These are phyloP conservation scores for Mycena rebaudengoi DNA, from an alignment of 768 basidiomycete genomes.

Conservation along the genomic window DNA sequence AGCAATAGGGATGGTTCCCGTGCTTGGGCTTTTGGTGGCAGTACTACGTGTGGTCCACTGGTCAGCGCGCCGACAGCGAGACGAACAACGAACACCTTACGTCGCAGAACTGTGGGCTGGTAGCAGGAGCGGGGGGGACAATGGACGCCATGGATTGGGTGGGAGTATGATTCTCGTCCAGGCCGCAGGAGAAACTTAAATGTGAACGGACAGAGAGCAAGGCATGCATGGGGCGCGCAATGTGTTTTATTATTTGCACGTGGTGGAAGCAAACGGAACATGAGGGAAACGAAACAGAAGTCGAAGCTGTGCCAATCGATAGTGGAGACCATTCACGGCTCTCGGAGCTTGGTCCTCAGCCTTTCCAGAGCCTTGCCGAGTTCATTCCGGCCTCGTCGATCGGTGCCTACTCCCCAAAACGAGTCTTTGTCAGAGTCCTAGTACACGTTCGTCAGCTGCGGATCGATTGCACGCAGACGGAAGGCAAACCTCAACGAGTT, in stretches of 20 bases:
- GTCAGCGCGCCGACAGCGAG: conserved; percentile 8
- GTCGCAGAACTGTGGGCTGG: conserved; percentile 52
- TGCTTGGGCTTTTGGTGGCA: conserved; percentile 61
- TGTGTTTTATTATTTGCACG: conserved; percentile 25
- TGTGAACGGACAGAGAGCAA: conserved; percentile 17
- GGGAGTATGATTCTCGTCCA: conserved; percentile 4
- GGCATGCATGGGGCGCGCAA: conserved; percentile 11
- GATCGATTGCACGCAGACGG: neutral
- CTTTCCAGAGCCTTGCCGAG: conserved; percentile 76
- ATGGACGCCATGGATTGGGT: conserved; percentile 38
- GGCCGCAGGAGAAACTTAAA: conserved; percentile 20
- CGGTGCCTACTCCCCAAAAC: conserved; percentile 81
- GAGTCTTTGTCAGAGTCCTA: conserved; percentile 82
- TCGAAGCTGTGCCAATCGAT: conserved; percentile 14
- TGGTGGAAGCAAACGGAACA: conserved; percentile 22
- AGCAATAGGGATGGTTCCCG: conserved; percentile 55
- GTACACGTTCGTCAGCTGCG: conserved; percentile 2
- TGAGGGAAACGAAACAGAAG: conserved; percentile 11
- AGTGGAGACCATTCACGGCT: conserved; percentile 20
- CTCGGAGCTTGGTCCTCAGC: conserved; percentile 64
- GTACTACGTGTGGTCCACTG: conserved; percentile 45
- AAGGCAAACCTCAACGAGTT: conserved; percentile 69
- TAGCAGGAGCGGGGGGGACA: conserved; percentile 24
- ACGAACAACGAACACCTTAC: conserved; percentile 34
- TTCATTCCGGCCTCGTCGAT: conserved; percentile 74